Base-by-base conservation (phyloP, 257 asterid genomes). In the Jasminum sambac region DNA sequence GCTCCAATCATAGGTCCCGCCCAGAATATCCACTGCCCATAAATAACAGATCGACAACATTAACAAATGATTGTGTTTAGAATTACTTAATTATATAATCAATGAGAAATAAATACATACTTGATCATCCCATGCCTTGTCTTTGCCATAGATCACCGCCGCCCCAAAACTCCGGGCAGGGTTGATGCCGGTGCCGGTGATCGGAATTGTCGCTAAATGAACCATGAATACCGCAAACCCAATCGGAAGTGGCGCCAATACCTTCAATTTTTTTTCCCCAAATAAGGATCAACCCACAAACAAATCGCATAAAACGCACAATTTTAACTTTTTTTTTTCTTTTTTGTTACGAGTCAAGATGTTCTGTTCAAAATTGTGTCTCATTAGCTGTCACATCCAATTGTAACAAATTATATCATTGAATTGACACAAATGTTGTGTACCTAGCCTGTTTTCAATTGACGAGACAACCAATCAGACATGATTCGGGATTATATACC, bases 221-320 rank as follows among this genome's bases (percentile, higher is more conserved):
- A 81, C 83, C 83, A 81, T 78, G 68, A 81, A 81, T 43, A 81
- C 85, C 1, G 85, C 85, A 41, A 81, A 81, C 23, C 85, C 85
- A 68, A 81, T 81, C 0, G 85, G 85, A 41, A 81, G 83, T 55
- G 85, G 85, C 8, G 85, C 85, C 75, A 81, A 63, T 24, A 81
- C 83, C 85, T 80, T 11, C 14, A 30, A 12, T 11, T 8, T 34
- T 44, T 10, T 16, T 58, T 17, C 58, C 30, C n/a, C n/a, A n/a
- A 73, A 66, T 11, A 16, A 19, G 30, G 40, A 24, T 38, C 19
- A 50, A 50, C 17, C 59, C n/a, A 44, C 55, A 14, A 13, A 34
- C 11, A 23, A n/a, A n/a, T n/a, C n/a, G n/a, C n/a, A n/a, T n/a
- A n/a, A n/a, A n/a, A n/a, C n/a, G n/a, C n/a, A n/a, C n/a, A n/a